Evolutionary conservation across 2,329 filamentous ascomycete species (phyloP), one percentile per base, ranked within the genome.

Genomic region (Monosporascus sp.): DNA sequence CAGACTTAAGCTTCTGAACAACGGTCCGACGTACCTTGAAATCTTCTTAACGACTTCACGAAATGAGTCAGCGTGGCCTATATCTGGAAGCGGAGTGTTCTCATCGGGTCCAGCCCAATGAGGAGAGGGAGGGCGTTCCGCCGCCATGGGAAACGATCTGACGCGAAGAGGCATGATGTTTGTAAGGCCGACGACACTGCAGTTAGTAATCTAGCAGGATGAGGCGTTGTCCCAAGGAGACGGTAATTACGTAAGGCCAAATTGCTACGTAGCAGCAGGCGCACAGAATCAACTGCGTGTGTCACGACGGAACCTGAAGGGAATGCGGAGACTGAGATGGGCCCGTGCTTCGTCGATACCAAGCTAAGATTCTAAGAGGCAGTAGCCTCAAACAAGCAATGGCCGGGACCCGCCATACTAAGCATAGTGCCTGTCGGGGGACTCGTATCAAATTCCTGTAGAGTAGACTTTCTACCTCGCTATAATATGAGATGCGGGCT

Each of bases 11-110:
- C 20, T 31, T 17, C n/a, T 18, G 11, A 5, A 36, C 27, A 3
- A 17, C 9, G 14, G n/a, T 46, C 44, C 39, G 27, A 54, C 77
- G 55, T 68, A 86, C 83, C 75, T 65, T 2, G 84, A 85, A 37
- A 90, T 74, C 71, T 88, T 86, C 71, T 83, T 83, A 52, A 88
- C 80, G 18, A 89, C 74, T 15, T 77, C 74, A 46, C 83, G 81
- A 63, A 89, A 88, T 24, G 72, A 68, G 61, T 89, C 85, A 24
- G 78, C 72, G 17, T 77, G 70, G 7, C 65, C 68, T 60, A 89
- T 85, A 41, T 79, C 70, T 18, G 85, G 85, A 36, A 86, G 70
- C 11, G 14, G 9, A 22, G n/a, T 46, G 11, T 73, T 65, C 3
- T 58, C 52, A 11, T 65, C 62, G 22, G 58, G 59, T 1, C 56